A percentile compares a stretch with the other conserved stretches of the same genome.
Conservation (phyloP, 768 basidiomycete genomes). For the Amanita exitialis region DNA sequence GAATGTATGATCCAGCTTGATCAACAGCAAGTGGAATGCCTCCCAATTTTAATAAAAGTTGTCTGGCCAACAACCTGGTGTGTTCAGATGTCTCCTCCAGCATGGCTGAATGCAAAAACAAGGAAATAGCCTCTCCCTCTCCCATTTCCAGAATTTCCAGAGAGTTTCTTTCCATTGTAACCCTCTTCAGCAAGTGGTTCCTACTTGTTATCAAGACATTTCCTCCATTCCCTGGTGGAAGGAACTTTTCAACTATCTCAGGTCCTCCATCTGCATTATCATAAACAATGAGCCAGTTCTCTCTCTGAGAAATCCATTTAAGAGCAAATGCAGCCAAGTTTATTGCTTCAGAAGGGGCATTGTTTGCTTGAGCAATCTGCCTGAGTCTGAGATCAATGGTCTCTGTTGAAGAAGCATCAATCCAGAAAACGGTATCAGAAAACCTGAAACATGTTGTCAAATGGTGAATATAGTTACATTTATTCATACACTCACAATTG, state of each 20-base stretch:
- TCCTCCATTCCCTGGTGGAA: conserved; percentile 2
- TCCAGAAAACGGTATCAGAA: conserved; percentile 12
- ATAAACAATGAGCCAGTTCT: conserved; percentile 12
- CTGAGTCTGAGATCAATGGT: conserved; percentile 6
- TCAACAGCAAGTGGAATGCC: conserved; percentile 9
- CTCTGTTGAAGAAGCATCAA: conserved; percentile 12
- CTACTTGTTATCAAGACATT: conserved; percentile 13
- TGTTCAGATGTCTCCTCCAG: background rate
- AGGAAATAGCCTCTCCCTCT: conserved; percentile 9
- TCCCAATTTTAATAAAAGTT: background rate
- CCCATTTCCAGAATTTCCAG: conserved; percentile 10
- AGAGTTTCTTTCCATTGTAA: background rate
- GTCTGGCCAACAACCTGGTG: background rate
- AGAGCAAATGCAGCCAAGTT: conserved; percentile 4
- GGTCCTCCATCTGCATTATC: conserved; percentile 12
- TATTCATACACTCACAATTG: too few species aligned
- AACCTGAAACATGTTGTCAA: conserved; percentile 8
- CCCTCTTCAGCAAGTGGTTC: conserved; percentile 5
- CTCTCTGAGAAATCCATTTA: conserved; percentile 8
- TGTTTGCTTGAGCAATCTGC: conserved; percentile 7
- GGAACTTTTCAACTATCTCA: conserved; percentile 5
- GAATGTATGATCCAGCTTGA: conserved; percentile 7
- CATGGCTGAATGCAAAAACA: conserved; percentile 10
- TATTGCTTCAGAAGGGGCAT: background rate
- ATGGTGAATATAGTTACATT: background rate